These are phyloP conservation scores for Penicillium ochrochloron DNA, from an alignment of 495 filamentous ascomycete genomes.

Conservation along the genomic window DNA sequence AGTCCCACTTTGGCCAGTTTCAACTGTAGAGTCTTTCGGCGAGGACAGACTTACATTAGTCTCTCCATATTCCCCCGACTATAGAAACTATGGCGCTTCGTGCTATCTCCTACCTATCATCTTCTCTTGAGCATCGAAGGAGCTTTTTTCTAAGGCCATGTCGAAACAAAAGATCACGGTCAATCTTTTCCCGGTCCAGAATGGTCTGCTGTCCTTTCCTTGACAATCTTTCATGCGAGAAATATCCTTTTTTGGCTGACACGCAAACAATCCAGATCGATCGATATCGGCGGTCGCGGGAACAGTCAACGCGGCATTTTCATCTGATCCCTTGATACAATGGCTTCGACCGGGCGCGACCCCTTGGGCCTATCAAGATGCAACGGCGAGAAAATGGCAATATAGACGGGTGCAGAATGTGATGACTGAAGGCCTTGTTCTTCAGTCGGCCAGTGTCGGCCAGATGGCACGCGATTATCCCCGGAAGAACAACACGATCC, in stretches of 20 bases:
- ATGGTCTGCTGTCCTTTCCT: conserved; percentile 12
- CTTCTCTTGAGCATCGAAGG: background rate
- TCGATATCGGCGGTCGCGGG: conserved; percentile 24
- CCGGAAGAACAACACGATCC: background rate
- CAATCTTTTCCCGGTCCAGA: conserved; percentile 14
- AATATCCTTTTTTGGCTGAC: background rate
- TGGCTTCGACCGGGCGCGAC: conserved; percentile 38
- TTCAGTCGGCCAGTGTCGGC: conserved; percentile 18
- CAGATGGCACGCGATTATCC: conserved; percentile 22
- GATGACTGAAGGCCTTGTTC: conserved; percentile 30
- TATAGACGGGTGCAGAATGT: conserved; percentile 33
- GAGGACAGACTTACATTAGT: background rate
- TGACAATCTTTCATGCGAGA: background rate
- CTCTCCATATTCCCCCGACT: background rate
- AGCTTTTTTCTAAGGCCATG: conserved; percentile 1
- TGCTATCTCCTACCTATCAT: conserved; percentile 3
- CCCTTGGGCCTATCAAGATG: conserved; percentile 20
- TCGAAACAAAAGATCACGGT: conserved; percentile 6
- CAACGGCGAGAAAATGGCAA: conserved; percentile 29
- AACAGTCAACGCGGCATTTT: conserved; percentile 34
- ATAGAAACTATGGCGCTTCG: background rate
- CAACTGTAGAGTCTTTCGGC: background rate
- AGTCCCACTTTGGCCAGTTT: background rate
- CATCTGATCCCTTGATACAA: conserved; percentile 35
- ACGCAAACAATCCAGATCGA: conserved; percentile 10